A percentile compares a stretch with the other conserved stretches of the same genome.
phyloP scores from a whole-genome alignment of 305 asterid species.

The Fraxinus sp. region DNA sequence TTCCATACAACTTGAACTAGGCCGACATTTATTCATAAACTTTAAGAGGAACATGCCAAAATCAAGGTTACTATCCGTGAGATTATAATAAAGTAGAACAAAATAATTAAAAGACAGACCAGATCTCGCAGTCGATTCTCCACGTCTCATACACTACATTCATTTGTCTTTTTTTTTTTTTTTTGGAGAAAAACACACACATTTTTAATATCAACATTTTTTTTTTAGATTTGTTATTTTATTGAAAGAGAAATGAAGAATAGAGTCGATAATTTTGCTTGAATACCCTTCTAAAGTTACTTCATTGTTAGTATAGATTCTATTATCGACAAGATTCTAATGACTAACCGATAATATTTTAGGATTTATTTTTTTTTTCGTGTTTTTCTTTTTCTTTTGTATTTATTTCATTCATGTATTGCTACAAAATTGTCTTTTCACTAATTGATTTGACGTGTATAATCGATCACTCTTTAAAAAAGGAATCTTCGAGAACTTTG shows the following conservation, averaged over 20 bases:
- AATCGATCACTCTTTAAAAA: background rate
- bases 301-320: background rate
- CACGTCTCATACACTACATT: conserved; percentile 30
- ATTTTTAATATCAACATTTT: background rate
- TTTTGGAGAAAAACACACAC: background rate
- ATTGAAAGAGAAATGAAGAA: background rate
- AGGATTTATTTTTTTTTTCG: background rate
- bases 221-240: background rate
- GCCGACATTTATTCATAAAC: background rate
- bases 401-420: background rate
- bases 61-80: background rate
- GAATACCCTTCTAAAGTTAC: background rate
- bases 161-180: background rate
- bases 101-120: background rate
- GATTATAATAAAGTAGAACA: background rate
- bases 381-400: background rate
- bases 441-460: background rate
- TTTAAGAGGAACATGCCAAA: background rate
- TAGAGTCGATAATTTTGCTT: background rate
- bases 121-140: conserved; percentile 27
- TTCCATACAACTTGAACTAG: background rate
- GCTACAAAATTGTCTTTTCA: background rate
- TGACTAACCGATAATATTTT: background rate
- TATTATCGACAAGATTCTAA: background rate
- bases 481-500: background rate